A percentile compares a stretch with the other conserved stretches of the same genome.
phyloP scores from a whole-genome alignment of 2,329 filamentous ascomycete species.

The Aureobasidium uvarum region DNA sequence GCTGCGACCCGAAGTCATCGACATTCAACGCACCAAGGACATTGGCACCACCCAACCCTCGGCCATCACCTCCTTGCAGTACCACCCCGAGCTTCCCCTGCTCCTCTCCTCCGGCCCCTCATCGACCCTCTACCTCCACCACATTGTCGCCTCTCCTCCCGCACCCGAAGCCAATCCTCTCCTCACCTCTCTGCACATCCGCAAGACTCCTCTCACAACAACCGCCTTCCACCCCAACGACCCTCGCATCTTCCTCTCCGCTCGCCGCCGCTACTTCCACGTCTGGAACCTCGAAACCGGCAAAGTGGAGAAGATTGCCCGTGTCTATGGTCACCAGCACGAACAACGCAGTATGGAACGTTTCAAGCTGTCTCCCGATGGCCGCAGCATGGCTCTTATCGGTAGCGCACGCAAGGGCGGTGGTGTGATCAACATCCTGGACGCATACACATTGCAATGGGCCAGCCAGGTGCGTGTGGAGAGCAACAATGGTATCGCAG shows the following conservation, averaged over 20 bases:
- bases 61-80: slow-evolving; percentile 76
- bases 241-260: slow-evolving; percentile 81
- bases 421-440: slow-evolving; percentile 82
- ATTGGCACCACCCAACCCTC: slow-evolving; percentile 74
- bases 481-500: slow-evolving; percentile 76
- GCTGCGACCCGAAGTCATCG: slow-evolving; percentile 80
- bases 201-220: slow-evolving; percentile 76
- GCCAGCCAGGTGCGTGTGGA: slow-evolving; percentile 77
- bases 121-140: slow-evolving; percentile 83
- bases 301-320: slow-evolving; percentile 74
- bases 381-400: slow-evolving; percentile 78
- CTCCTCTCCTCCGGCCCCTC: slow-evolving; percentile 86
- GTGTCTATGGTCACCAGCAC: slow-evolving; percentile 70
- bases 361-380: slow-evolving; percentile 84
- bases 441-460: slow-evolving; percentile 81
- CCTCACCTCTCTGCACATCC: slow-evolving; percentile 84
- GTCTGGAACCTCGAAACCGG: slow-evolving; percentile 86
- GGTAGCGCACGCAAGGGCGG: slow-evolving; percentile 81
- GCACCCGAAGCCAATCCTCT: slow-evolving; percentile 76
- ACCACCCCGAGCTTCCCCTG: slow-evolving; percentile 86
- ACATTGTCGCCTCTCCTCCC: slow-evolving; percentile 72
- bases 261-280: slow-evolving; percentile 87
- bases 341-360: slow-evolving; percentile 89
- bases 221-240: slow-evolving; percentile 72
- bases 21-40: slow-evolving; percentile 86